Base-by-base conservation (phyloP, 2,329 filamentous ascomycete species). In the Aspergillus phoenicis region DNA sequence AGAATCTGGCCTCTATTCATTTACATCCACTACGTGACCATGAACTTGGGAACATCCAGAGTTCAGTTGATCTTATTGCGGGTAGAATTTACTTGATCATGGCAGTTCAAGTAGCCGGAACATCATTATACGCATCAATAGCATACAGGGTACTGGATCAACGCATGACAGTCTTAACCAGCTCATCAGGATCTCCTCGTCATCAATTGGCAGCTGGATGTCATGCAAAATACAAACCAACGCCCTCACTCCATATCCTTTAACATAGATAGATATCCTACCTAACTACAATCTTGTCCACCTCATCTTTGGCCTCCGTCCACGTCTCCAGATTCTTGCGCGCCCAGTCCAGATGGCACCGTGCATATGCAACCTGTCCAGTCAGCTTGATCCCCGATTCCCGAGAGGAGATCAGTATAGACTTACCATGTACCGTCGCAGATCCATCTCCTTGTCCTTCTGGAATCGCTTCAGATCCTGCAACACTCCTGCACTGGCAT, bases 381-480 rank as follows among this genome's bases (percentile, higher is more conserved):
- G 11, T 58, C 57, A 64, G 64, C 66, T 58, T 64, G 26, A 36
- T 15, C 39, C 53, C 43, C 20, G 20, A 20, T 20, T 20, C 30
- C 22, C 10, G 8, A 10, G 15, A 11, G 15, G 22, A 51, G 11
- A 43, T 13, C 5, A 54, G 6, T 17, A 24, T 36, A 10, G 28
- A 79, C 90, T 80, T 81, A 97, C 95, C 95, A 99, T 99, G 75
- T 98, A 98, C 64, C 91, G 87, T 72, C 88, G 89, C 71, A 99
- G 77, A 75, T 99, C 95, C 54, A 94, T 92, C 78, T 99, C 96
- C 78, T 99, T 99, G 78, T 98, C 93, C 61, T 83, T 83, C 77
- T 99, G 96, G 78, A 99, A 99, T 62, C 95, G 84, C 80, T 93
- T 92, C 62, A 99, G 81, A 73, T 99, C 95, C 70, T 91, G 89